Evolutionary conservation across 2,329 filamentous ascomycete species (phyloP).

Genomic region (Fusarium sp.): DNA sequence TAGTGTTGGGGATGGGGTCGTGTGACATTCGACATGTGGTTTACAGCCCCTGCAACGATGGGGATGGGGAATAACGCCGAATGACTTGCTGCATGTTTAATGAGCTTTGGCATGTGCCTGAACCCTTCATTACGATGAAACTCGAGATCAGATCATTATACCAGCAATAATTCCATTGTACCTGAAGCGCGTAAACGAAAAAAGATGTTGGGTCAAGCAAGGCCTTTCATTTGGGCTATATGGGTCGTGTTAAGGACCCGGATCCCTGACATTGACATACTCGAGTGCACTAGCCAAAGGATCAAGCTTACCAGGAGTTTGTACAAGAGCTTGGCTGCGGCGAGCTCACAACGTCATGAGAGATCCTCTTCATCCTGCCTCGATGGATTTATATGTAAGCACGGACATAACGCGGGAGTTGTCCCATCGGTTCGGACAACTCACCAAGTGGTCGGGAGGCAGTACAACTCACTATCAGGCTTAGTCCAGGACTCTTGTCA

Average conservation of each 20-base stretch:
- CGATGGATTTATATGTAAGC: background rate
- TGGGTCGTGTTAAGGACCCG: background rate
- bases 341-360: background rate
- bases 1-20: background rate
- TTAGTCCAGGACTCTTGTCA: background rate
- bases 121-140: background rate
- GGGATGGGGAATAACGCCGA: background rate
- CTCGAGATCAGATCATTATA: background rate
- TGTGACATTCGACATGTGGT: slow-evolving; percentile 18
- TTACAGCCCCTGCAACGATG: slow-evolving; percentile 12
- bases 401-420: background rate
- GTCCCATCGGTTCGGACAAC: background rate
- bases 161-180: background rate
- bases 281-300: background rate
- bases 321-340: background rate
- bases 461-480: background rate
- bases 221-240: background rate
- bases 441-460: background rate
- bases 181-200: background rate
- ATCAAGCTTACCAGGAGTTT: background rate
- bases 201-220: background rate
- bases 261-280: background rate
- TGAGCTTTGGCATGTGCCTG: background rate
- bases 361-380: background rate
- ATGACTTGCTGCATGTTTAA: slow-evolving; percentile 12